Evolutionary conservation across 2,329 filamentous ascomycete species (phyloP).

Genomic region (Penicillium verrucosum): DNA sequence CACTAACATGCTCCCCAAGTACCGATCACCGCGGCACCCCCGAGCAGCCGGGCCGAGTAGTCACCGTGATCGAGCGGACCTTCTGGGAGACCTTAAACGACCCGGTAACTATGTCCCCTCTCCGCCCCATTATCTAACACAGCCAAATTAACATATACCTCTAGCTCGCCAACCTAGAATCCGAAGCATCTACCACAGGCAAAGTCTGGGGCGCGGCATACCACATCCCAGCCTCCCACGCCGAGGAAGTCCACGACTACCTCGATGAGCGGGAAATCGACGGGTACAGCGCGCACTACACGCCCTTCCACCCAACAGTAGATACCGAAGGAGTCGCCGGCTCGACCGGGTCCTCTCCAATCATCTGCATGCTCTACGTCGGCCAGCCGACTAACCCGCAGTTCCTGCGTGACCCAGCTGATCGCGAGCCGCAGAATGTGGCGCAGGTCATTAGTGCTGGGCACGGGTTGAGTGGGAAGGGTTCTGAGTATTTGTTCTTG

Average conservation of each 20-base stretch:
- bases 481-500: conserved; percentile 82
- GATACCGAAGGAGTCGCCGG: background rate
- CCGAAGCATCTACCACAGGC: conserved; percentile 32
- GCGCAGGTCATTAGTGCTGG: conserved; percentile 77
- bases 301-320: conserved; percentile 62
- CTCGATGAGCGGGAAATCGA: conserved; percentile 97
- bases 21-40: conserved; percentile 94
- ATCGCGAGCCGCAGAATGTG: conserved; percentile 72
- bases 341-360: conserved; percentile 26
- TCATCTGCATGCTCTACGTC: conserved; percentile 78
- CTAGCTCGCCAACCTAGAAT: conserved; percentile 37
- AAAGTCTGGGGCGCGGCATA: conserved; percentile 91
- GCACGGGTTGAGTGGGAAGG: conserved; percentile 79
- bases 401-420: conserved; percentile 58
- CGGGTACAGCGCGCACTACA: conserved; percentile 91
- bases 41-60: conserved; percentile 81
- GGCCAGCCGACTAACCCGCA: conserved; percentile 90
- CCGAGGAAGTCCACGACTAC: conserved; percentile 79
- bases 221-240: conserved; percentile 69
- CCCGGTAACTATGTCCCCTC: conserved; percentile 48
- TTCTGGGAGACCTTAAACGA: conserved; percentile 76
- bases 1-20: conserved; percentile 47
- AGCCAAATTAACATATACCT: background rate
- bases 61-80: conserved; percentile 79
- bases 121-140: background rate